Percentiles rank a stretch among this genome's conserved stretches.
These are phyloP conservation scores for Nitzschia putrida DNA, from an alignment of 108 stramenopile genomes.

Conservation along the genomic window DNA sequence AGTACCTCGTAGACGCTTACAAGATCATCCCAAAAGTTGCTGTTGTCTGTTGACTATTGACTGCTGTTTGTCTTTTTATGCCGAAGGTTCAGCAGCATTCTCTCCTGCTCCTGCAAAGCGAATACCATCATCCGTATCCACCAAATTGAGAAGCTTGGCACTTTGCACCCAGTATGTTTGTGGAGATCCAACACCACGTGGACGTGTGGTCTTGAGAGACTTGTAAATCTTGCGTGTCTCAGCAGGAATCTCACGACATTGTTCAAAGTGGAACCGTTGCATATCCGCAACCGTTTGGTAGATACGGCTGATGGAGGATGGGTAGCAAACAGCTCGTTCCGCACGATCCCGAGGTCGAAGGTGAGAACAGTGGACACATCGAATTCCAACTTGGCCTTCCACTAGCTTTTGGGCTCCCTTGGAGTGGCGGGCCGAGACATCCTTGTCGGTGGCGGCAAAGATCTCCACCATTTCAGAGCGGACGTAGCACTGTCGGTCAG, in stretches of 20 bases:
- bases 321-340: conserved; percentile 85
- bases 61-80: conserved; percentile 4
- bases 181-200: conserved; percentile 80
- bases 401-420: conserved; percentile 83
- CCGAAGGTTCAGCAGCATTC: conserved; percentile 17
- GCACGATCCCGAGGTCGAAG: conserved; percentile 80
- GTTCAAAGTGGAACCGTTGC: conserved; percentile 90
- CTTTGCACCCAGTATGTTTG: conserved; percentile 87
- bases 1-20: no score
- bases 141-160: conserved; percentile 76
- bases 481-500: conserved; percentile 86
- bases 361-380: conserved; percentile 81
- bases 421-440: conserved; percentile 81
- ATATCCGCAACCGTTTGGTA: conserved; percentile 89
- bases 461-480: conserved; percentile 83
- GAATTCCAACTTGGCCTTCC: conserved; percentile 79
- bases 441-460: conserved; percentile 72
- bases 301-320: conserved; percentile 81
- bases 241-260: conserved; percentile 73
- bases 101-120: conserved; percentile 47
- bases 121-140: conserved; percentile 76
- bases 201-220: conserved; percentile 82
- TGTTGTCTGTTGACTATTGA: no score
- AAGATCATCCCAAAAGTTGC: no score
- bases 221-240: conserved; percentile 71